A percentile compares a stretch with the other conserved stretches of the same genome.
Evolutionary conservation across 345 rosid genomes (phyloP).

Genomic region (Litchi chinensis): DNA sequence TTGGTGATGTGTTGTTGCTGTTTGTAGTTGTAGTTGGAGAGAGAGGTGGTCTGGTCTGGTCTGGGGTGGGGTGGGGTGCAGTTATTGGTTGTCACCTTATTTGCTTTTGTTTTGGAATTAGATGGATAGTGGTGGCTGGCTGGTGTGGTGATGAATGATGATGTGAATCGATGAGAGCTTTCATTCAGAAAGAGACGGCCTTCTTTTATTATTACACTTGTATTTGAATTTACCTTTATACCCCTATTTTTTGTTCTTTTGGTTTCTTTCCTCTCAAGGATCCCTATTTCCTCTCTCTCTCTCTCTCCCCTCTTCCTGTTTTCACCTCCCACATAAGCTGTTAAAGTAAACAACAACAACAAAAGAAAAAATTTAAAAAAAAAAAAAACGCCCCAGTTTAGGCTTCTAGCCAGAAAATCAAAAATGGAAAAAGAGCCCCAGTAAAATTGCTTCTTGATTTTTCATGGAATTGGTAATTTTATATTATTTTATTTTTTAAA

Average conservation of each 20-base stretch:
- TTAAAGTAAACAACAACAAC: background rate
- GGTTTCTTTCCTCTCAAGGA: constrained; percentile 18
- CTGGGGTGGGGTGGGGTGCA: constrained; percentile 2
- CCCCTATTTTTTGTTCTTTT: constrained; percentile 16
- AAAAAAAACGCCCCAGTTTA: constrained; percentile 9
- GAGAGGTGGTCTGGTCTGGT: background rate
- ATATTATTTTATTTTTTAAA: background rate
- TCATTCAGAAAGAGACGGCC: constrained; percentile 13
- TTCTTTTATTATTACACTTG: constrained; percentile 4
- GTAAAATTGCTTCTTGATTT: background rate
- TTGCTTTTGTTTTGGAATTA: constrained; percentile 27
- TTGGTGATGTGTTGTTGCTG: constrained; percentile 24
- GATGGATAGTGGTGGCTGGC: background rate
- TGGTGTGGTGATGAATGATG: constrained; percentile 9
- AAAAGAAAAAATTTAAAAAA: too few species aligned
- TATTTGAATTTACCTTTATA: background rate
- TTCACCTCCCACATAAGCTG: constrained; percentile 1
- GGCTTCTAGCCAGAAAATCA: constrained; percentile 12
- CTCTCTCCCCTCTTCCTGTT: background rate
- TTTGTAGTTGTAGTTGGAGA: constrained; percentile 13
- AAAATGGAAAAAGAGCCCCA: background rate
- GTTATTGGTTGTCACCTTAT: constrained; percentile 24
- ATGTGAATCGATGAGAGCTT: constrained; percentile 7
- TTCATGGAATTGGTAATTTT: background rate
- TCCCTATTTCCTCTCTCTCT: background rate